Evolutionary conservation across 495 filamentous ascomycete genomes (phyloP), one percentile per base, ranked within the genome.

Genomic region (Aspergillus sclerotioniger): DNA sequence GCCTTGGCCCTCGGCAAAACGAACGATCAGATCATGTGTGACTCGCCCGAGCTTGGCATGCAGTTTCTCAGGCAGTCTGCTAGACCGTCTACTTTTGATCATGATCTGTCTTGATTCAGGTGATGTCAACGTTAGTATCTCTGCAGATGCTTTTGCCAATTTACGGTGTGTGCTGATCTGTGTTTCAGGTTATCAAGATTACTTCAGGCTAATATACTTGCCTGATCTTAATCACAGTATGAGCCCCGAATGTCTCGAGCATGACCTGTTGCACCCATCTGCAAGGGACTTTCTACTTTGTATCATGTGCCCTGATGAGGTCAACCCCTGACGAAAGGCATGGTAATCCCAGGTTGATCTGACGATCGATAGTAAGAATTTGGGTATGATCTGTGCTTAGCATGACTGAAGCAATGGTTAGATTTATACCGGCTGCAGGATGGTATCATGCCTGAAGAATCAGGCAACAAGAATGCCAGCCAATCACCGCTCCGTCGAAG

Each of bases 141-240:
- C 39, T 31, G 51, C 31, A 53, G 29, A 53, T 53, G 17, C 41
- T 16, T 19, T 53, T 32, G 32, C 21, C 6, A 12, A 13, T 41
- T 53, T 31, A n/a, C 39, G 51, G 10, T 53, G 51, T 0, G 51
- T 53, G 13, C 37, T 46, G 9, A 54, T 51, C 64, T 73, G 52
- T 60, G 59, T 43, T 70, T 75, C 5, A 13, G 37, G 37, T 35
- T 1, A 10, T 35, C 13, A 35, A 2, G 3, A 13, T 10, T 35
- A 8, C 33, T 2, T 4, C 9, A 35, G 13, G 2, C 8, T 2
- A 35, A 9, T 9, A 35, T 13, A 15, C 37, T 15, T 6, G 15
- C 37, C 37, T 41, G 37, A n/a, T 41, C 13, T 41, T 13, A n/a
- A n/a, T 41, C 37, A 13, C 12, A n/a, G n/a, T 2, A 41, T 13